Base-by-base conservation (phyloP, 768 basidiomycete genomes). In the Lactarius evosmus region DNA sequence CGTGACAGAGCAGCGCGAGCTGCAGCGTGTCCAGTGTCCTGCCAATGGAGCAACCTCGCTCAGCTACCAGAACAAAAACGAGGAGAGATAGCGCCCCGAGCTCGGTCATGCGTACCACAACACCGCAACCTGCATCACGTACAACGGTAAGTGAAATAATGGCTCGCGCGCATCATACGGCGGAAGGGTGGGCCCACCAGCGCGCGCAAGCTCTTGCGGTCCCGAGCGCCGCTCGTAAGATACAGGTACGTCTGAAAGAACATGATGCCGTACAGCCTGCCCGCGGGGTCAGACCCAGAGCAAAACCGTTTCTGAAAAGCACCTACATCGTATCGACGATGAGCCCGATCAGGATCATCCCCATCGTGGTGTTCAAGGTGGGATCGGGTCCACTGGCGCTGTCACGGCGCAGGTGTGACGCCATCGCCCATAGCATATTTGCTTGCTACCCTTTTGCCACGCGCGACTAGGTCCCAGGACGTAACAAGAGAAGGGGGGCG, bases 211-310 rank as follows among this genome's bases (percentile, higher is more conserved):
- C 52, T 14, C 8, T 14, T 33, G 25, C 25, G 40, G n/a, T 62
- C 44, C 19, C 41, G 30, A 30, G 38, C 54, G 0, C 44, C 38
- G 44, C 22, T 62, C 33, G 40, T 62, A n/a, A 38, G 56, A 17
- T 44, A 62, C 22, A 49, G 1, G 19, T 56, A 62, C 29, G 32
- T 34, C 40, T 56, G 54, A 33, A 62, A 56, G 22, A 55, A 27
- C 33, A 49, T 16, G 33, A 62, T 62, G 22, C 61, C 61, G 33
- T 62, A 62, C 38, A 62, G 17, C 44, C 61, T 62, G 19, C 17
- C 14, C 57, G 41, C 36, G 17, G 12, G 17, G 8, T 33, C 29
- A 8, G 4, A 33, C 33, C 34, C 12, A 14, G 36, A n/a, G 9
- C 19, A 9, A 49, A 25, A 46, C 14, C 17, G 29, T 8, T 30